phyloP scores from a whole-genome alignment of 305 asterid genomes.

The Solanum chacoense region DNA sequence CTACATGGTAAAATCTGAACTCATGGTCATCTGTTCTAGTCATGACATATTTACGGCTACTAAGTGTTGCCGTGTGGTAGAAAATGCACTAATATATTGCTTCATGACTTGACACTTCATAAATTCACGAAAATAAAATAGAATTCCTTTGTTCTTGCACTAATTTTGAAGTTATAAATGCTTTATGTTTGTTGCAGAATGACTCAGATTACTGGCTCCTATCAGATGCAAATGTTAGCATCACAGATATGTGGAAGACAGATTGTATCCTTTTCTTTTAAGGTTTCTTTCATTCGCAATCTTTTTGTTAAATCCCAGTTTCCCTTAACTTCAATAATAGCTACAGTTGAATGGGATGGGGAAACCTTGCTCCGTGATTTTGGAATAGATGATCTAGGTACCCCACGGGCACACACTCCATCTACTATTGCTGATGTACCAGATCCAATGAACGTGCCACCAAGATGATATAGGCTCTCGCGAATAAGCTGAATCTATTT shows the following conservation, averaged over 20 bases:
- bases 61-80: background rate
- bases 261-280: constrained; percentile 39
- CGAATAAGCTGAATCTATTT: background rate
- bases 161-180: background rate
- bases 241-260: constrained; percentile 88
- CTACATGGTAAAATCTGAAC: background rate
- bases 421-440: constrained; percentile 27
- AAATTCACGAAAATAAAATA: background rate
- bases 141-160: background rate
- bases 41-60: background rate
- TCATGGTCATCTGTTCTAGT: background rate
- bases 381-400: constrained; percentile 41
- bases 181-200: constrained; percentile 30
- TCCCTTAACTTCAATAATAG: constrained; percentile 26
- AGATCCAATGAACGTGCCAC: constrained; percentile 31
- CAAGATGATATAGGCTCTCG: constrained; percentile 29
- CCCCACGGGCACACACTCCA: constrained; percentile 39
- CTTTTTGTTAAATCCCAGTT: background rate
- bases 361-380: constrained; percentile 44
- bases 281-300: background rate
- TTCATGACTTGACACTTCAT: background rate
- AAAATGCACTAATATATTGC: background rate
- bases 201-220: constrained; percentile 88
- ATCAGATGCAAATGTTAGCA: constrained; percentile 75
- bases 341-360: constrained; percentile 52